These are phyloP conservation scores for Microdochium bolleyi DNA, from an alignment of 2,329 filamentous ascomycete species.

Conservation along the genomic window DNA sequence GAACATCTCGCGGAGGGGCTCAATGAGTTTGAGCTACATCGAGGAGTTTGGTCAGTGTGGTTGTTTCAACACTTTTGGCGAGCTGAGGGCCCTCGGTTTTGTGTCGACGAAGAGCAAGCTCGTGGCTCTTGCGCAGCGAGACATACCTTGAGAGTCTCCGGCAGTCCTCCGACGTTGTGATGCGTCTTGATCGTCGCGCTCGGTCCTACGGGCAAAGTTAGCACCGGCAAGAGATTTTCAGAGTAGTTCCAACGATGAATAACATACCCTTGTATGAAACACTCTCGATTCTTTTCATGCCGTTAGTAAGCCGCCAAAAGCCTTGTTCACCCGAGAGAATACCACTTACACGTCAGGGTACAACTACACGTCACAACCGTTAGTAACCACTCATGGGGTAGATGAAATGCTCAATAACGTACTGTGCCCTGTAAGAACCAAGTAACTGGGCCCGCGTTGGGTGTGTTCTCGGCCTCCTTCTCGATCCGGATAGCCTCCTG, in stretches of 20 bases:
- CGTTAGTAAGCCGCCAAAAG: neutral
- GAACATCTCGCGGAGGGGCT: constrained; percentile 73
- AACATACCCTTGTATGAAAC: neutral
- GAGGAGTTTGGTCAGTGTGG: too few species aligned
- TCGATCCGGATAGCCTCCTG: constrained; percentile 65
- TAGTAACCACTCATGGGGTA: neutral
- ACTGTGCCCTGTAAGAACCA: constrained; percentile 80
- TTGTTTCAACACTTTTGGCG: too few species aligned
- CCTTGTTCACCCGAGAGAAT: neutral
- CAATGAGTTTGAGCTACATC: constrained; percentile 58
- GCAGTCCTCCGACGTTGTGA: constrained; percentile 36
- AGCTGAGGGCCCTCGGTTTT: too few species aligned
- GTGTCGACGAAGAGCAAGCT: constrained; percentile 8
- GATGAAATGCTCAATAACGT: constrained; percentile 49
- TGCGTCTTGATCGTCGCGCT: constrained; percentile 43
- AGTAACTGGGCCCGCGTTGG: constrained; percentile 66
- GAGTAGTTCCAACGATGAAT: neutral
- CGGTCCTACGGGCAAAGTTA: constrained; percentile 20
- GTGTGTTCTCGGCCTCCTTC: constrained; percentile 57
- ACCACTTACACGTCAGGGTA: constrained; percentile 35
- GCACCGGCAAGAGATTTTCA: neutral
- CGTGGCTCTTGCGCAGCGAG: neutral
- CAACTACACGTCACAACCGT: constrained; percentile 21
- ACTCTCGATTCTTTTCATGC: neutral
- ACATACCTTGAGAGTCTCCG: constrained; percentile 10